Percentiles rank a stretch among this genome's conserved stretches.
These are phyloP conservation scores for Ocimum tenuiflorum DNA, from an alignment of 257 asterid genomes.

Conservation along the genomic window DNA sequence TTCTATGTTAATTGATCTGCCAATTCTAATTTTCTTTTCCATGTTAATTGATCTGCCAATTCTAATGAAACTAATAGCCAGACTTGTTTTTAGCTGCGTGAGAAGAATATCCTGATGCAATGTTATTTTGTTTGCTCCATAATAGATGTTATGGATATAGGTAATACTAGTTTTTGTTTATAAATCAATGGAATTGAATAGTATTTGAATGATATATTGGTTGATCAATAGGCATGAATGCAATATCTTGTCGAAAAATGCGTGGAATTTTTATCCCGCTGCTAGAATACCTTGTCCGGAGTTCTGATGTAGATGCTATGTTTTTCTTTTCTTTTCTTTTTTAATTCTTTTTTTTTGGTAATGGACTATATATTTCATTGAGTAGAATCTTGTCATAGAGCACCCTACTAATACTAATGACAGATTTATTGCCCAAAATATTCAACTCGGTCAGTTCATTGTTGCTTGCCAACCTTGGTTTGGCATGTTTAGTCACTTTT, in stretches of 20 bases:
- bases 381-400: neutral
- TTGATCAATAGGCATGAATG: neutral
- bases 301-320: neutral
- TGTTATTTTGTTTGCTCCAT: neutral
- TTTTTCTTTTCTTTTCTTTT: neutral
- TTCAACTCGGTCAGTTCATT: neutral
- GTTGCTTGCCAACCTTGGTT: neutral
- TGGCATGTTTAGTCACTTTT: neutral
- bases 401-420: neutral
- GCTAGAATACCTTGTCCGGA: neutral
- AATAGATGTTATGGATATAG: neutral
- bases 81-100: neutral
- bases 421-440: neutral
- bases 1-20: neutral
- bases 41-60: neutral
- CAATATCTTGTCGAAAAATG: neutral
- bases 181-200: neutral
- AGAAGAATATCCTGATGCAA: neutral
- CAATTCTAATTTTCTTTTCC: neutral
- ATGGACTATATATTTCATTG: too few species aligned
- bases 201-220: neutral
- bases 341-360: too few species aligned
- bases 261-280: neutral
- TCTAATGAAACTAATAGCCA: neutral
- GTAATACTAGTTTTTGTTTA: neutral